Percentiles rank a stretch among this genome's conserved stretches.
Conservation (phyloP, 2,329 filamentous ascomycete genomes). For the Eutypella sp. region DNA sequence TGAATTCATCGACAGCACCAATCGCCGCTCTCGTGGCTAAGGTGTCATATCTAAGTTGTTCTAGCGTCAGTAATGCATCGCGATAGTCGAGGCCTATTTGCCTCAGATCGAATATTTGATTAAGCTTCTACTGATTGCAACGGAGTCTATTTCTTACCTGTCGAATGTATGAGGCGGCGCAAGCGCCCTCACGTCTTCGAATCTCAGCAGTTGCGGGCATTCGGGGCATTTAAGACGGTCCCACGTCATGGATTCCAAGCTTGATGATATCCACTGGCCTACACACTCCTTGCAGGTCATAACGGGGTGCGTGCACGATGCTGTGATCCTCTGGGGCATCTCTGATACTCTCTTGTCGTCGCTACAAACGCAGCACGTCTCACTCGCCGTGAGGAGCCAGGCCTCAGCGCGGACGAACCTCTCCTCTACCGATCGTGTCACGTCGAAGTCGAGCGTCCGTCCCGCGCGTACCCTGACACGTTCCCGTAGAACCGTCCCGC, state of each 20-base stretch:
- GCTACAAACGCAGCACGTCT: conserved; percentile 28
- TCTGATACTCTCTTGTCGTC: conserved; percentile 30
- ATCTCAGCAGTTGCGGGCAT: conserved; percentile 25
- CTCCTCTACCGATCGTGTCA: conserved; percentile 21
- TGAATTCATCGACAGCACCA: conserved; percentile 25
- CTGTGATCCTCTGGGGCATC: conserved; percentile 26
- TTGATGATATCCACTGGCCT: conserved; percentile 27
- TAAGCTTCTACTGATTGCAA: too few species aligned
- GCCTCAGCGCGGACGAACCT: conserved; percentile 26
- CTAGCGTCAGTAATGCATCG: not conserved
- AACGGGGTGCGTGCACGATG: conserved; percentile 22
- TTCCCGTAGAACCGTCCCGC: conserved; percentile 10
- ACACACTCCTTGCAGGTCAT: conserved; percentile 29
- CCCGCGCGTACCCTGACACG: conserved; percentile 17
- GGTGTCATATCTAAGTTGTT: conserved; percentile 25
- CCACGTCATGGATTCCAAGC: conserved; percentile 25
- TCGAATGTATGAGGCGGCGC: conserved; percentile 23
- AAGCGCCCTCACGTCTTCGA: conserved; percentile 25
- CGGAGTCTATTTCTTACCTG: conserved; percentile 5
- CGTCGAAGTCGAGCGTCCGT: conserved; percentile 24
- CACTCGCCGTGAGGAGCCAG: conserved; percentile 26
- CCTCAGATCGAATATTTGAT: too few species aligned
- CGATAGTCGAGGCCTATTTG: too few species aligned
- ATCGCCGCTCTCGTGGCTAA: conserved; percentile 28
- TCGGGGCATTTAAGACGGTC: conserved; percentile 31